Evolutionary conservation across 78 protist genomes (phyloP).

Genomic region (Goniomonas avonlea): DNA sequence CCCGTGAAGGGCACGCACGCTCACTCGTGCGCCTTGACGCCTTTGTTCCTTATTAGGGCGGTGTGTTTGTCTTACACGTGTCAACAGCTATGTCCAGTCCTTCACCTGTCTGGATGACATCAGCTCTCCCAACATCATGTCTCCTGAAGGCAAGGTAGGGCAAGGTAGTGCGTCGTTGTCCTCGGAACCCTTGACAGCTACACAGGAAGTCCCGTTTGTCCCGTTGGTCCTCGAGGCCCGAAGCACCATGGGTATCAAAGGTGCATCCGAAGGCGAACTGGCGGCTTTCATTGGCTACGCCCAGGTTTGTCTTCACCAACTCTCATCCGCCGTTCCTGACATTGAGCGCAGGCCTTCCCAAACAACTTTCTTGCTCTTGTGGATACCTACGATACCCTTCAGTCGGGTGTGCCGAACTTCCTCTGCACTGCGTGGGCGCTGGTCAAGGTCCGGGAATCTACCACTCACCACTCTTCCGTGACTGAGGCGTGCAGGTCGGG

Average conservation of each 20-base stretch:
- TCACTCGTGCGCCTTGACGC: constrained; percentile 76
- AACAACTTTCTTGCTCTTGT: constrained; percentile 74
- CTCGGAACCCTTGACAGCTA: too few species aligned
- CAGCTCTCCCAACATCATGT: not conserved
- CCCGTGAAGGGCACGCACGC: constrained; percentile 78
- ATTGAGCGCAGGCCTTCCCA: constrained; percentile 72
- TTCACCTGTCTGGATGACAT: constrained; percentile 46
- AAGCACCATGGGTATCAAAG: constrained; percentile 4
- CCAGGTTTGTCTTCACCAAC: not conserved
- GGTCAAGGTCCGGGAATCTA: not conserved
- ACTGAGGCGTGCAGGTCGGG: constrained; percentile 44
- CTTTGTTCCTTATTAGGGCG: too few species aligned
- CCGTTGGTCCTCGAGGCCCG: constrained; percentile 23
- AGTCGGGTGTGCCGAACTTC: constrained; percentile 77
- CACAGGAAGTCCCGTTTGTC: constrained; percentile 40
- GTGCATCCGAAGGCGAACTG: constrained; percentile 63
- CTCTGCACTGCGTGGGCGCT: constrained; percentile 65
- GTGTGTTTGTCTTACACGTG: too few species aligned
- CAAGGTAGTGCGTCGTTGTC: too few species aligned
- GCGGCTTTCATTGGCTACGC: constrained; percentile 82
- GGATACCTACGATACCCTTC: constrained; percentile 81
- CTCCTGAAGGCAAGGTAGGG: too few species aligned
- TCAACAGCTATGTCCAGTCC: too few species aligned
- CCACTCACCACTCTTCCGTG: not conserved
- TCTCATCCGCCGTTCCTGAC: not conserved